Percentiles rank a stretch among this genome's conserved stretches.
These are phyloP conservation scores for Candida caryicola DNA, from an alignment of 805 yeast species.

Conservation along the genomic window DNA sequence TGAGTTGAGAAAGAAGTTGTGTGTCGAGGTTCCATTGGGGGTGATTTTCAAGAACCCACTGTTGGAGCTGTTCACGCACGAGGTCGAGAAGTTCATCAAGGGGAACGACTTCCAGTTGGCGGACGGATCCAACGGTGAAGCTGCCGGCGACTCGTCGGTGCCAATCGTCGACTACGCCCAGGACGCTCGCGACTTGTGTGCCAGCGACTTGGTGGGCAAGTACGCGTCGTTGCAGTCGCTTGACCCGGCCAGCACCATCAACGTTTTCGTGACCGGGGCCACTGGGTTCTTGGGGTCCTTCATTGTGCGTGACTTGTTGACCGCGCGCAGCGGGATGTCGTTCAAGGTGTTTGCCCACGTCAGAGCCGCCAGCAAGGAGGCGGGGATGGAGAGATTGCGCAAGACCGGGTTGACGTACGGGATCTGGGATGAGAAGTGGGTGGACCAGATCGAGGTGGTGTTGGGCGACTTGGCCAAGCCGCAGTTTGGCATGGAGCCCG, in stretches of 20 bases:
- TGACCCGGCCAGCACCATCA: slow-evolving; percentile 37
- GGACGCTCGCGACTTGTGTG: slow-evolving; percentile 63
- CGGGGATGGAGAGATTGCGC: slow-evolving; percentile 74
- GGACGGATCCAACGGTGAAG: slow-evolving; percentile 20
- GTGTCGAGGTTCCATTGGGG: slow-evolving; percentile 84
- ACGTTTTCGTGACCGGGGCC: slow-evolving; percentile 87
- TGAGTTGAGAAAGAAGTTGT: slow-evolving; percentile 73
- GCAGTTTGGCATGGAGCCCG: slow-evolving; percentile 65
- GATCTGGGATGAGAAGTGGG: slow-evolving; percentile 65
- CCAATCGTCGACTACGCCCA: slow-evolving; percentile 52
- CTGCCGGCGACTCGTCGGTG: slow-evolving; percentile 26
- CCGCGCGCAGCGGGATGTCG: slow-evolving; percentile 45
- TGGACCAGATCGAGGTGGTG: slow-evolving; percentile 60
- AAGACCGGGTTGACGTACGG: slow-evolving; percentile 82
- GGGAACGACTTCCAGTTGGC: slow-evolving; percentile 49
- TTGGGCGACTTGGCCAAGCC: slow-evolving; percentile 75
- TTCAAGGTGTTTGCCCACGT: slow-evolving; percentile 83
- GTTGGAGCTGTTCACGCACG: slow-evolving; percentile 70
- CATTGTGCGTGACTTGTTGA: slow-evolving; percentile 71
- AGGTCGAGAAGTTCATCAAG: slow-evolving; percentile 56
- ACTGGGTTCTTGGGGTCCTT: slow-evolving; percentile 97
- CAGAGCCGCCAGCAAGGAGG: slow-evolving; percentile 66
- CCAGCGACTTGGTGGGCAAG: slow-evolving; percentile 36
- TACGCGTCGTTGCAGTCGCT: slow-evolving; percentile 46
- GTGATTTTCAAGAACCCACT: slow-evolving; percentile 89